Evolutionary conservation across 2,329 filamentous ascomycete genomes (phyloP).

Genomic region (Albophoma yamanashiensis): DNA sequence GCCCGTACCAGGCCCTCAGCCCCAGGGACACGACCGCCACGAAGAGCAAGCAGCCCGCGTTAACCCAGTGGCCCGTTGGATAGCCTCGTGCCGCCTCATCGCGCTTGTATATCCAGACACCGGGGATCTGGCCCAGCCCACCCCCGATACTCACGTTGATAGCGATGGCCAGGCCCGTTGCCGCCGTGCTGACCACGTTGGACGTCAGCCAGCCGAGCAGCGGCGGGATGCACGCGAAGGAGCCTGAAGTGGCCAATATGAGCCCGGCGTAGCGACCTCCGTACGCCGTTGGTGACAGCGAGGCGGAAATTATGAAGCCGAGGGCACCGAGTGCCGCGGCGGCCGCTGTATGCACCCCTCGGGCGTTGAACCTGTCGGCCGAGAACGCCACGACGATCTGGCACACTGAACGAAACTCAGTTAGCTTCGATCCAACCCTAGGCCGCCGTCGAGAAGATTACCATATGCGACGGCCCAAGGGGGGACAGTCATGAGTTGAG

Average conservation of each 20-base stretch:
- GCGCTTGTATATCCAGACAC: slow-evolving; percentile 64
- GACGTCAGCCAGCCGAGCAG: slow-evolving; percentile 61
- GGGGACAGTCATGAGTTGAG: slow-evolving; percentile 57
- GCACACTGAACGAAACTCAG: slow-evolving; percentile 15
- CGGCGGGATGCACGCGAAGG: slow-evolving; percentile 59
- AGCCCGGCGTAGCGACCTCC: slow-evolving; percentile 55
- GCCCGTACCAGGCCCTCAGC: slow-evolving; percentile 45
- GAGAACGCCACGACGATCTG: slow-evolving; percentile 41
- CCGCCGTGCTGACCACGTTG: slow-evolving; percentile 55
- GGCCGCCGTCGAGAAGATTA: slow-evolving; percentile 4
- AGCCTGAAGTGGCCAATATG: slow-evolving; percentile 54
- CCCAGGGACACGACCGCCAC: slow-evolving; percentile 39
- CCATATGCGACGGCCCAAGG: slow-evolving; percentile 52
- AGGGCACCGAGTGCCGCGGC: slow-evolving; percentile 32
- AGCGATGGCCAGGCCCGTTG: slow-evolving; percentile 58
- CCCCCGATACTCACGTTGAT: slow-evolving; percentile 58
- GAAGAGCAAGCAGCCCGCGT: slow-evolving; percentile 48
- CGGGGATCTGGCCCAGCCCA: slow-evolving; percentile 59
- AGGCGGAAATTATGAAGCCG: slow-evolving; percentile 50
- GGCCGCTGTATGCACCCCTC: slow-evolving; percentile 31
- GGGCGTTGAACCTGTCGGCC: slow-evolving; percentile 50
- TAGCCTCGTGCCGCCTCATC: slow-evolving; percentile 50
- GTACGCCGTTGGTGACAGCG: slow-evolving; percentile 50
- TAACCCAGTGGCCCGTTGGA: slow-evolving; percentile 60
- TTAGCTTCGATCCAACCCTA: slow-evolving; percentile 5